phyloP scores from a whole-genome alignment of 1,139 yeast genomes.

The Kurtzmaniella quercitrusa region DNA sequence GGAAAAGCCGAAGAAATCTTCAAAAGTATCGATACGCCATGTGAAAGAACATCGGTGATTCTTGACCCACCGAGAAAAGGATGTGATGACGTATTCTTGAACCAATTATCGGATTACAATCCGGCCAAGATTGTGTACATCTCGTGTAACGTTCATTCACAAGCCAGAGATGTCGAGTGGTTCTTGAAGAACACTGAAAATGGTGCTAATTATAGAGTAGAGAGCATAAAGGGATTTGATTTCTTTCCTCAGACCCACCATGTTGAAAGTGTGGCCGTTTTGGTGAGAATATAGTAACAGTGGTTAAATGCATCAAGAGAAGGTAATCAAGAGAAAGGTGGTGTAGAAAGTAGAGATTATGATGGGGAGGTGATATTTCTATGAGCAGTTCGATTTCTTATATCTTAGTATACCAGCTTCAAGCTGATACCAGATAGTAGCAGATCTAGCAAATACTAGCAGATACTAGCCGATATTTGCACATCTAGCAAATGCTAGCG shows the following conservation, averaged over 20 bases:
- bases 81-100: slow-evolving; percentile 81
- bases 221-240: slow-evolving; percentile 88
- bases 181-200: slow-evolving; percentile 64
- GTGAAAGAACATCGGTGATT: slow-evolving; percentile 76
- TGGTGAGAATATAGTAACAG: slow-evolving; percentile 21
- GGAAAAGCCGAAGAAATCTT: slow-evolving; percentile 93
- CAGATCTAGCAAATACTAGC: no score
- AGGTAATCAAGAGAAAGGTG: no score
- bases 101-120: slow-evolving; percentile 74
- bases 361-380: no score
- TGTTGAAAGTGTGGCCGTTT: slow-evolving; percentile 91
- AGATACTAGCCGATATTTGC: no score
- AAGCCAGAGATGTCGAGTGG: slow-evolving; percentile 89
- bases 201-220: slow-evolving; percentile 63
- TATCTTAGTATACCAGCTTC: no score
- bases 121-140: slow-evolving; percentile 89
- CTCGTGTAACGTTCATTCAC: slow-evolving; percentile 96
- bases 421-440: no score
- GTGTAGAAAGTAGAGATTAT: no score
- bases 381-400: no score
- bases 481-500: no score
- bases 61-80: slow-evolving; percentile 98
- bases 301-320: neutral
- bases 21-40: slow-evolving; percentile 67
- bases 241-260: slow-evolving; percentile 98